Base-by-base conservation (phyloP, 1,284 basidiomycete species). In the Ganoderma lingzhi region DNA sequence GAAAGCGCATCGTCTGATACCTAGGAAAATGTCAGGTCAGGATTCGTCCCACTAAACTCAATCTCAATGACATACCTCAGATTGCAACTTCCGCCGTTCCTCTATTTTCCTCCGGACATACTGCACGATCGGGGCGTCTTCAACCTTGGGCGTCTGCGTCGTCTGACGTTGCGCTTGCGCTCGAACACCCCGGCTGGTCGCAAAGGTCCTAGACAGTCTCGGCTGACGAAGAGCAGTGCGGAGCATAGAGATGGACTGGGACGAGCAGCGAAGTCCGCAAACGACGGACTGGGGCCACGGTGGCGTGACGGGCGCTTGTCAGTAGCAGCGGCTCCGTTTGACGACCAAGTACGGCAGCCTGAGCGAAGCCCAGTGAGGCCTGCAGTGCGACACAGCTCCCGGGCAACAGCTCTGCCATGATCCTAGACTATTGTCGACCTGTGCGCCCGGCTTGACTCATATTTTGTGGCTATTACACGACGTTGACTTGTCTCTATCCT, bases 1-100 rank as follows among this genome's bases (percentile, higher is more conserved):
- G 80, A 78, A 6, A 68, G 51, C 6, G 80, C 76, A 58, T 76
- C 72, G 4, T 78, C 77, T 1, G 80, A 74, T 23, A 83, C 62
- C 81, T 84, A 2, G 35, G 28, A 30, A 15, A 17, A 0, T 44
- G 2, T 62, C 35, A 63, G 51, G 2, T 62, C 35, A 63, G 51
- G 48, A 48, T 14, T 41, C 60, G 37, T 6, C 17, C 23, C 5
- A 35, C 19, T 9, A 6, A 28, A 2, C 39, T 6, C 37, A 0
- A 2, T 23, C 35, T 23, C 23, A 23, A 23, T 23, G 2, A 67
- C 73, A 12, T 48, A 78, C 78, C 70, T 78, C 74, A 0, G 73
- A 74, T 67, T 77, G 75, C 55, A 79, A 44, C 41, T 75, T 75
- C n/a, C 39, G 44, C 30, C 78, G 72, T 59, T 77, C 77, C 48